phyloP scores from a whole-genome alignment of 495 filamentous ascomycete genomes.

The Xylaria intraflava region DNA sequence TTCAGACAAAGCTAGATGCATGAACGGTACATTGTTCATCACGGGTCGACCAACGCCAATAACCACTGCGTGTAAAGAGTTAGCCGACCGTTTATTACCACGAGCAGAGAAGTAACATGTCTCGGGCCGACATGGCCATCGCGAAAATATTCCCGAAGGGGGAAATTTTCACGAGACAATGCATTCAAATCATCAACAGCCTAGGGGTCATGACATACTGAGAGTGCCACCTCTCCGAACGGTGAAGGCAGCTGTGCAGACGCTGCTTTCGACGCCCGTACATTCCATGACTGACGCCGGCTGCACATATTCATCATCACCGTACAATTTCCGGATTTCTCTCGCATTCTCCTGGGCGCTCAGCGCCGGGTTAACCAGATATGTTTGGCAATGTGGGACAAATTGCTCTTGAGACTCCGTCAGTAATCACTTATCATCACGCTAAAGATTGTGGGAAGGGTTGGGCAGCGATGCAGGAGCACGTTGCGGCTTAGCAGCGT shows the following conservation, averaged over 20 bases:
- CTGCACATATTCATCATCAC: slow-evolving; percentile 42
- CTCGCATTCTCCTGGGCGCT: slow-evolving; percentile 46
- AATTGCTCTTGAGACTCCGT: slow-evolving; percentile 30
- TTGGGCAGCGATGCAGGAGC: neutral
- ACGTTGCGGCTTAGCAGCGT: neutral
- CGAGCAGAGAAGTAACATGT: neutral
- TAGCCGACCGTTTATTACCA: neutral
- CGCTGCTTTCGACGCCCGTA: slow-evolving; percentile 55
- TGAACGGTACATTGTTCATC: slow-evolving; percentile 60
- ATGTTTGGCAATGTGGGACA: slow-evolving; percentile 48
- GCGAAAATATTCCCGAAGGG: neutral
- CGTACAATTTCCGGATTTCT: slow-evolving; percentile 47
- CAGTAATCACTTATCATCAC: neutral
- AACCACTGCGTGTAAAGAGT: slow-evolving; percentile 33
- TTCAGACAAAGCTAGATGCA: slow-evolving; percentile 57
- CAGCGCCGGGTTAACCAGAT: slow-evolving; percentile 41
- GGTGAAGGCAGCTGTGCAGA: slow-evolving; percentile 51
- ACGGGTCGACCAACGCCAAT: slow-evolving; percentile 55
- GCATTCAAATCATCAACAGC: neutral
- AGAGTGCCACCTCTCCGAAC: slow-evolving; percentile 52
- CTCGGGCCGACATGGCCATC: neutral
- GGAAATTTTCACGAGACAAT: slow-evolving; percentile 3
- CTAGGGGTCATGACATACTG: slow-evolving; percentile 16
- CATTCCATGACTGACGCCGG: slow-evolving; percentile 56
- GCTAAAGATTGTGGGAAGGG: neutral